Evolutionary conservation across 108 stramenopile genomes (phyloP), one percentile per base, ranked within the genome.

Genomic region (Seminavis robusta): DNA sequence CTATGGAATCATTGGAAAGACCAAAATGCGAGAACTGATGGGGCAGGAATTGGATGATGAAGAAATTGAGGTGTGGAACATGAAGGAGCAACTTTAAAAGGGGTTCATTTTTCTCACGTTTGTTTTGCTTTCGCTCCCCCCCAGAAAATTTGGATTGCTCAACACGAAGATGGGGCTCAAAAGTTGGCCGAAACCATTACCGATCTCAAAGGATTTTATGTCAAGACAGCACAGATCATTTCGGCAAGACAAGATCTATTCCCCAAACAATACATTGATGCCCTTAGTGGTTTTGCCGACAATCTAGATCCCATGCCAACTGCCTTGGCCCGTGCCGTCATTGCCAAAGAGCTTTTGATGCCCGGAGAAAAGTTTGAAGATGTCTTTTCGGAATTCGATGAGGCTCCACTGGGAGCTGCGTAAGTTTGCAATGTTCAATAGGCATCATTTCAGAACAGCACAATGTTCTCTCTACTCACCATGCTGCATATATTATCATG

Each of bases 141-240:
- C 10, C 20, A 71, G 65, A 51, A 15, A 0, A 45, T 89, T 7
- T 95, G 88, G 88, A 61, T 80, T 46, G 74, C 69, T 6, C 65
- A 67, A 33, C 94, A 95, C 56, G 49, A 53, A 36, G 66, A 75
- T 45, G 97, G 97, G 52, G 94, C 84, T 23, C 52, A 43, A 29
- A 86, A 77, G 46, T 43, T 95, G 42, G 61, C 66, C 0, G 69
- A 79, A 41, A 86, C 77, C 25, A 90, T 96, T 44, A 69, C 85
- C 0, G 73, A 86, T 0, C 83, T 97, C 29, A 92, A 94, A 37
- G 97, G 97, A 36, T 97, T 96, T 74, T 97, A 96, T 43, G 94
- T 95, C 58, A 97, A 97, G 69, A 95, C 94, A n/a, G 88, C 90
- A 10, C 90, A 93, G 67, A 87, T 95, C 33, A 56, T 61, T 39